Conservation (phyloP, 192 early-diverging fungal genomes). For the Backusella circina region DNA sequence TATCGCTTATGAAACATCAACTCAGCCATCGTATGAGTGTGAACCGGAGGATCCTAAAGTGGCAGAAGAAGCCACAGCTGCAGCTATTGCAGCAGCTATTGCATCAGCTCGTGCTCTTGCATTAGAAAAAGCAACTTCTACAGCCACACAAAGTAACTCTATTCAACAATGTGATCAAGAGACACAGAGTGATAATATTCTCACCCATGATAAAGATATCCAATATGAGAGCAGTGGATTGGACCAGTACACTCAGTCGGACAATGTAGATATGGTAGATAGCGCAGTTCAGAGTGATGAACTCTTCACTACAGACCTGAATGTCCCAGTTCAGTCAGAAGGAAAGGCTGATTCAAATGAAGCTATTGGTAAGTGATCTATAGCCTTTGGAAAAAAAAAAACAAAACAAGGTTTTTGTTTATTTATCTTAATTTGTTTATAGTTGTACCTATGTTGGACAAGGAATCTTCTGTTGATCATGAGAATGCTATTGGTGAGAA, state of each 20-base stretch:
- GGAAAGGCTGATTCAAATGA: not conserved
- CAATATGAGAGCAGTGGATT: not conserved
- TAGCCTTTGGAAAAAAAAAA: not conserved
- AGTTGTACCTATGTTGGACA: slow-evolving; percentile 1
- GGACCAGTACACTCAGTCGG: not conserved
- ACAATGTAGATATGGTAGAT: slow-evolving; percentile 10
- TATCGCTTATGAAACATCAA: slow-evolving; percentile 22
- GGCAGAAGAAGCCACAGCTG: not conserved
- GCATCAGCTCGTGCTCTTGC: slow-evolving; percentile 23
- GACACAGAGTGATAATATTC: not conserved
- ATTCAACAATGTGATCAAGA: not conserved
- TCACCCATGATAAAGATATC: slow-evolving; percentile 4
- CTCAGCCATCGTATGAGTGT: not conserved
- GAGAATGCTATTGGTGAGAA: not conserved
- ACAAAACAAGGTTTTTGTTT: not conserved
- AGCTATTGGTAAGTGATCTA: not conserved
- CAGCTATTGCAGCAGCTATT: slow-evolving; percentile 18
- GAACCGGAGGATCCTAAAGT: slow-evolving; percentile 2
- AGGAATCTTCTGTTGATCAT: not conserved
- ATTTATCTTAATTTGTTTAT: slow-evolving; percentile 1
- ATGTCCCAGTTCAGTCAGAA: not conserved
- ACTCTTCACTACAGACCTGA: not conserved
- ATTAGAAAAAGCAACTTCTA: not conserved
- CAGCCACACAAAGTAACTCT: not conserved
- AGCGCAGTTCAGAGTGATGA: slow-evolving; percentile 6